Conservation (phyloP, 192 early-diverging fungal genomes). For the Polychytrium aggregatum region DNA sequence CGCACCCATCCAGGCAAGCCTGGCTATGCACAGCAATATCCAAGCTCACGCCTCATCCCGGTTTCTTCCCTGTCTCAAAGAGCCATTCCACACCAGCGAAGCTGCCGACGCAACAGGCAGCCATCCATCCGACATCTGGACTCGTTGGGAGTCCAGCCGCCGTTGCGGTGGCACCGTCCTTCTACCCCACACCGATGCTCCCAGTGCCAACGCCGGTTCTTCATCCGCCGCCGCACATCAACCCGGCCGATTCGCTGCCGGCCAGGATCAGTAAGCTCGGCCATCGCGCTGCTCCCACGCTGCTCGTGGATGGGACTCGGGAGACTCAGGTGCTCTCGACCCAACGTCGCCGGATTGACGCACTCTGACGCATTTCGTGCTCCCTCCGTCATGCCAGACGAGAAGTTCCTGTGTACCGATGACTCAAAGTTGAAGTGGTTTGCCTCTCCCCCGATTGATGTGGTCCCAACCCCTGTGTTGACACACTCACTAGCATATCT, state of each 20-base stretch:
- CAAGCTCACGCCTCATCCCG: neutral
- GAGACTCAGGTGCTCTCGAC: neutral
- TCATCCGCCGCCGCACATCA: no score
- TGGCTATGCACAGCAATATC: slow-evolving; percentile 6
- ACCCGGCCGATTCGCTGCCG: no score
- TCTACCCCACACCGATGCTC: no score
- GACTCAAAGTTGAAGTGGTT: slow-evolving; percentile 34
- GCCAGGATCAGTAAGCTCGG: neutral
- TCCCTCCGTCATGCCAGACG: slow-evolving; percentile 5
- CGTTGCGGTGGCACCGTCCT: no score
- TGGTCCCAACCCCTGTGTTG: slow-evolving; percentile 15
- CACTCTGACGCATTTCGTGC: slow-evolving; percentile 1
- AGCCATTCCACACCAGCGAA: no score
- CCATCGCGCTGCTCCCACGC: neutral
- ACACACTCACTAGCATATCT: slow-evolving; percentile 30
- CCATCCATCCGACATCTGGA: no score
- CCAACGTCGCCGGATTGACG: neutral
- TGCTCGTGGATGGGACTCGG: neutral
- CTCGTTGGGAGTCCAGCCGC: no score
- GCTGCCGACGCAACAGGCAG: no score
- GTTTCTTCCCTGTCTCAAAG: neutral
- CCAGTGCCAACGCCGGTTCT: no score
- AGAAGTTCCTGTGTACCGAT: slow-evolving; percentile 21
- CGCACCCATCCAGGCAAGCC: neutral
- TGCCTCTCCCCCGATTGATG: slow-evolving; percentile 31